Conservation (phyloP, 2,329 filamentous ascomycete genomes). For the Fusarium illudens region DNA sequence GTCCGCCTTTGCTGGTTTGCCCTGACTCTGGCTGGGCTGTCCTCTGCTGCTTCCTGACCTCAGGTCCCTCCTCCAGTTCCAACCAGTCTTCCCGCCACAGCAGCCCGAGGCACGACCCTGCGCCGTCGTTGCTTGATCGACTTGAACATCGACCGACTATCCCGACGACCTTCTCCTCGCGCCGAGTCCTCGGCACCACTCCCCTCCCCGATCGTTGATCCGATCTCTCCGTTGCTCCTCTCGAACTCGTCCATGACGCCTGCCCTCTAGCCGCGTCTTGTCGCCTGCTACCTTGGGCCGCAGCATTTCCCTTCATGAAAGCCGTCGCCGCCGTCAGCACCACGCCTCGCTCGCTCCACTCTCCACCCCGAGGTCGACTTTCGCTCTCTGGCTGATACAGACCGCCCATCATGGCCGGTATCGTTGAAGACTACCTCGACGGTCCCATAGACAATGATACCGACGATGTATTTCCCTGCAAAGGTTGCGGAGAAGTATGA, state of each 20-base stretch:
- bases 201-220: slow-evolving; percentile 18
- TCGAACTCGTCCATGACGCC: slow-evolving; percentile 37
- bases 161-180: slow-evolving; percentile 19
- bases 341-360: slow-evolving; percentile 21
- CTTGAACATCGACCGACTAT: slow-evolving; percentile 19
- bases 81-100: slow-evolving; percentile 27
- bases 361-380: slow-evolving; percentile 12
- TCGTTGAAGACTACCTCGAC: slow-evolving; percentile 70
- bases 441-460: slow-evolving; percentile 76
- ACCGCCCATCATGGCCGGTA: slow-evolving; percentile 53
- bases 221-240: slow-evolving; percentile 15
- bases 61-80: slow-evolving; percentile 25
- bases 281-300: slow-evolving; percentile 34
- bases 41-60: slow-evolving; percentile 29
- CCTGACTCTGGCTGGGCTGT: slow-evolving; percentile 23
- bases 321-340: slow-evolving; percentile 19
- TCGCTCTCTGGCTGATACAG: slow-evolving; percentile 14
- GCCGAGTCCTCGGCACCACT: slow-evolving; percentile 16
- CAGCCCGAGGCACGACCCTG: slow-evolving; percentile 33
- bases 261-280: slow-evolving; percentile 34
- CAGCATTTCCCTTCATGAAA: slow-evolving; percentile 33
- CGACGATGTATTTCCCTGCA: slow-evolving; percentile 89
- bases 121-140: slow-evolving; percentile 27
- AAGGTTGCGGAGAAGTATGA: slow-evolving; percentile 88
- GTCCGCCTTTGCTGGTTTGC: slow-evolving; percentile 23